Evolutionary conservation across 768 basidiomycete species (phyloP).

Genomic region (Boletus subcaerulescens): DNA sequence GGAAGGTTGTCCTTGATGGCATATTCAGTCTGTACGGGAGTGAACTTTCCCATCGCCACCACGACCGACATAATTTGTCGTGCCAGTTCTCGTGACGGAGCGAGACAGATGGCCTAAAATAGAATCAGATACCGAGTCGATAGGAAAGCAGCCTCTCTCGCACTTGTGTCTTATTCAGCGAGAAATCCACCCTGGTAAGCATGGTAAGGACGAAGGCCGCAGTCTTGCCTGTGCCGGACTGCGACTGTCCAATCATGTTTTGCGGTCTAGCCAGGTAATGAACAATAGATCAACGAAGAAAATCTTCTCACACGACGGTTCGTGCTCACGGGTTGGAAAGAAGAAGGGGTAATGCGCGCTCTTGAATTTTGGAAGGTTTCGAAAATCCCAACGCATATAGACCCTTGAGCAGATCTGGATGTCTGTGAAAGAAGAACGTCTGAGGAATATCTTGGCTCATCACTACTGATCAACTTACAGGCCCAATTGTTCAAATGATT

Average conservation of each 20-base stretch:
- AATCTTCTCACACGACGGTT: neutral
- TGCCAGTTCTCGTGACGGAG: conserved; percentile 94
- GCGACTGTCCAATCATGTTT: conserved; percentile 99
- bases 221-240: conserved; percentile 98
- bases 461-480: conserved; percentile 53
- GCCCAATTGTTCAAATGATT: conserved; percentile 94
- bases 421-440: conserved; percentile 41
- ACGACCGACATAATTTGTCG: conserved; percentile 97
- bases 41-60: conserved; percentile 92
- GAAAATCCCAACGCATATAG: conserved; percentile 94
- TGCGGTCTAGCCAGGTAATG: conserved; percentile 58
- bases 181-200: conserved; percentile 90
- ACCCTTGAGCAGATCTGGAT: conserved; percentile 87
- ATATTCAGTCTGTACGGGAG: conserved; percentile 88
- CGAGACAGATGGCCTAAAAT: conserved; percentile 88
- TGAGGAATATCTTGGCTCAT: conserved; percentile 4
- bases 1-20: conserved; percentile 90
- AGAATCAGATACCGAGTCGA: conserved; percentile 1
- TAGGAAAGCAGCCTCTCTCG: conserved; percentile 9
- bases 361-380: conserved; percentile 98
- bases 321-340: conserved; percentile 79
- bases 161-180: conserved; percentile 81
- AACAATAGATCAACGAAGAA: conserved; percentile 8
- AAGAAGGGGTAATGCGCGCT: conserved; percentile 89
- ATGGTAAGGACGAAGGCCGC: conserved; percentile 98